A percentile compares a stretch with the other conserved stretches of the same genome.
phyloP scores from a whole-genome alignment of 257 asterid species.

The Scutellaria galericulata region DNA sequence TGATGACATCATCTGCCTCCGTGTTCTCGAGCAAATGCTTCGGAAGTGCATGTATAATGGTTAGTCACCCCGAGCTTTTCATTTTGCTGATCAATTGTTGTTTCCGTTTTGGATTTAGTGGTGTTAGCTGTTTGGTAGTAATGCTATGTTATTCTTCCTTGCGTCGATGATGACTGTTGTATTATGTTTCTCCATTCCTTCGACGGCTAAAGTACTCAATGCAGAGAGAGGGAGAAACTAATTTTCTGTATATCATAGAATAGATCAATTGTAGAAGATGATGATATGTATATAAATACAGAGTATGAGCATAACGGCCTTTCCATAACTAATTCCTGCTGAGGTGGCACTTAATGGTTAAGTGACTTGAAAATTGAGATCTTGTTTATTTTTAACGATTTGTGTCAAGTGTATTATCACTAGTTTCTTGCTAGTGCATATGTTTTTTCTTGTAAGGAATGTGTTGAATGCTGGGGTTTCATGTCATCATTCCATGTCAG shows the following conservation, averaged over 20 bases:
- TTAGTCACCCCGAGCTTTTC: slow-evolving; percentile 29
- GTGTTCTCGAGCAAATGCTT: slow-evolving; percentile 76
- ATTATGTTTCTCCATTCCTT: not conserved
- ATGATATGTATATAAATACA: no score
- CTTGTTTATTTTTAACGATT: no score
- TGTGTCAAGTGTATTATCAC: not conserved
- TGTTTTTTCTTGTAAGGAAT: not conserved
- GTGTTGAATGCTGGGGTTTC: not conserved
- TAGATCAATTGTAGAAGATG: no score
- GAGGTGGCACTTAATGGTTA: no score
- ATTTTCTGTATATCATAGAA: no score
- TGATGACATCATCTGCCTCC: slow-evolving; percentile 67
- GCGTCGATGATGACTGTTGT: not conserved
- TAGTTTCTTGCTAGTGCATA: not conserved
- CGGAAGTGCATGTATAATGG: slow-evolving; percentile 73
- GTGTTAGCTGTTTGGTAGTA: not conserved
- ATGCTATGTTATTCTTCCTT: slow-evolving; percentile 2
- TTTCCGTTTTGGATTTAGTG: not conserved
- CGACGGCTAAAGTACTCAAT: no score
- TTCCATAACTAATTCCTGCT: no score
- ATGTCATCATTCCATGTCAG: no score
- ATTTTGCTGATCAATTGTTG: not conserved
- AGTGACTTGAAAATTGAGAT: no score
- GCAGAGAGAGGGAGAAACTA: no score
- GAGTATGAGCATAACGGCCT: no score